Base-by-base conservation (phyloP, 306 rosid species). In the Acacia melanoxylon region DNA sequence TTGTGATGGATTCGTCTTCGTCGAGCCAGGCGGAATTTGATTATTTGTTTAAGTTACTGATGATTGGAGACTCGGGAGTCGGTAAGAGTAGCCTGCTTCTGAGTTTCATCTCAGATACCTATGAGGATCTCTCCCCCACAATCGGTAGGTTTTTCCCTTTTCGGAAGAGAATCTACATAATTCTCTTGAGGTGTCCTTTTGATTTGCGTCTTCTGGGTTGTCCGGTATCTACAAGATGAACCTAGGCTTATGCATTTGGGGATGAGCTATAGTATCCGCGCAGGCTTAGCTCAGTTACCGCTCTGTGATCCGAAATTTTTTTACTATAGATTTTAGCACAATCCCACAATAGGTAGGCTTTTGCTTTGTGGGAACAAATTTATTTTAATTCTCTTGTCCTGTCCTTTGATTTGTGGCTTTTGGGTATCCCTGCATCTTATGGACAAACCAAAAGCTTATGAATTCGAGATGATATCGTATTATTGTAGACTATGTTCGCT, bases 11-110 rank as follows among this genome's bases (percentile, higher is more conserved):
- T 75, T 68, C 91, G 41, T 61, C 87, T 81, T 86, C 91, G 74
- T 25, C 41, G 85, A 44, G 62, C 51, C 93, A 88, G 71, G 22
- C 80, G 12, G 98, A 95, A 81, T 93, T 95, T 81, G 98, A 95
- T 86, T 93, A 90, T 86, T 82, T 93, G 89, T 95, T 95, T 75
- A 95, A 95, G 87, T 71, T 95, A 72, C 82, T 95, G 91, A 84
- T 95, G 98, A 93, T 95, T 82, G 98, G 98, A 5, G 98, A 95
- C 54, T 95, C 98, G 0, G 97, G 98, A 48, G 98, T 95, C 67
- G 98, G 98, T 33, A 95, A 95, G 86, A 93, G 97, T 74, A 95
- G 97, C 86, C 91, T 95, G n/a, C 98, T 95, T 68, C 87, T 95
- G 78, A 87, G 92, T 90, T 95, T 95, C 86, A 93, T 94, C 33